Conservation (phyloP, 164 flowering plant species). For the Annona cherimola region DNA sequence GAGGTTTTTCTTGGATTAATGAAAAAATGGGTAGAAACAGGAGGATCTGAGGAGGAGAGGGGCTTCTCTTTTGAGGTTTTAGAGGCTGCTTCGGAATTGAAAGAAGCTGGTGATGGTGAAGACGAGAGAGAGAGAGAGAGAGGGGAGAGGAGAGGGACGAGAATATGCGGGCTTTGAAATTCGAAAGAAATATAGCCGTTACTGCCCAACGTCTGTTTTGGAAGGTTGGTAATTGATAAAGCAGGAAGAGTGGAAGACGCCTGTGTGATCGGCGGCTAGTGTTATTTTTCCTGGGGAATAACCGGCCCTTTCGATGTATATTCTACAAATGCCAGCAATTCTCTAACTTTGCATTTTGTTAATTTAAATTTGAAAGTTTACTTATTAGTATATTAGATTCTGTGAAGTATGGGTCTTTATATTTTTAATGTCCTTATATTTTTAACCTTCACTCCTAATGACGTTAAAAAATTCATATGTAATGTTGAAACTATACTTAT, state of each 20-base stretch:
- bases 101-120: slow-evolving; percentile 16
- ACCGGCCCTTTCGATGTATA: neutral
- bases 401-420: too few species aligned
- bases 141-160: slow-evolving; percentile 15
- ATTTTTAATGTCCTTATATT: too few species aligned
- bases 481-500: too few species aligned
- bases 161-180: slow-evolving; percentile 13
- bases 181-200: slow-evolving; percentile 54
- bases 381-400: too few species aligned
- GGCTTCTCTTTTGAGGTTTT: neutral
- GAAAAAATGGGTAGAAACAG: neutral
- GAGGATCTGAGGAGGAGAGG: neutral
- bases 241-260: neutral
- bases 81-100: slow-evolving; percentile 1
- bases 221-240: neutral
- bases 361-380: too few species aligned
- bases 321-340: neutral
- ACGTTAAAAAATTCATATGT: too few species aligned
- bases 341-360: too few species aligned
- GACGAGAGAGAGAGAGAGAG: neutral
- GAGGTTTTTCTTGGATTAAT: neutral
- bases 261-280: neutral
- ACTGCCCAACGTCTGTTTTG: slow-evolving; percentile 33
- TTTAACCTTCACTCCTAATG: too few species aligned
- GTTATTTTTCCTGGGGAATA: neutral